Percentiles rank a stretch among this genome's conserved stretches.
Evolutionary conservation across 768 basidiomycete species (phyloP).

Genomic region (Suillus placidus): DNA sequence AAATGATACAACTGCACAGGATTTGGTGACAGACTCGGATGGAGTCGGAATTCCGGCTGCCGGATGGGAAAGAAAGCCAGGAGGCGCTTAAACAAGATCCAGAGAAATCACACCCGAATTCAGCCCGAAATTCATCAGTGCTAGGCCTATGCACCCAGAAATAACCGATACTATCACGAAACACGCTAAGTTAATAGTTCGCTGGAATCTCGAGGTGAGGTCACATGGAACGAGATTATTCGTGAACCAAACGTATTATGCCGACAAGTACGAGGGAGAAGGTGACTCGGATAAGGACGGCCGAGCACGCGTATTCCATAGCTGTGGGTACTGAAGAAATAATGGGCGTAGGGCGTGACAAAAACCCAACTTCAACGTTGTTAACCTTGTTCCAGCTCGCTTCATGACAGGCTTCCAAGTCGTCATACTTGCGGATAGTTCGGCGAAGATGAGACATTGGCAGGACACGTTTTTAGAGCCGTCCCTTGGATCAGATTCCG

Average conservation of each 20-base stretch:
- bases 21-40: background rate
- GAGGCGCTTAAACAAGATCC: background rate
- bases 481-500: constrained; percentile 19
- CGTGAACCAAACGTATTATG: background rate
- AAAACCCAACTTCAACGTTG: background rate
- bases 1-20: background rate
- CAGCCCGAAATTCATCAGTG: background rate
- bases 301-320: constrained; percentile 14
- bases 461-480: constrained; percentile 13
- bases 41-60: background rate
- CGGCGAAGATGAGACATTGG: constrained; percentile 9
- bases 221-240: constrained; percentile 9
- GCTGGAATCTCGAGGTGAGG: background rate
- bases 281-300: constrained; percentile 13
- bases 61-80: background rate
- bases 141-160: background rate
- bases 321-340: too few species aligned
- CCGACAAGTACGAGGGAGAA: constrained; percentile 1
- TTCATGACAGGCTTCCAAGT: background rate
- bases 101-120: background rate
- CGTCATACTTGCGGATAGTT: constrained; percentile 13
- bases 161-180: background rate
- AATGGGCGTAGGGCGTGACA: background rate
- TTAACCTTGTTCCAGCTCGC: background rate
- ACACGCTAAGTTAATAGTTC: background rate